Evolutionary conservation across 768 basidiomycete genomes (phyloP).

Genomic region (Austroboletus eburneus): DNA sequence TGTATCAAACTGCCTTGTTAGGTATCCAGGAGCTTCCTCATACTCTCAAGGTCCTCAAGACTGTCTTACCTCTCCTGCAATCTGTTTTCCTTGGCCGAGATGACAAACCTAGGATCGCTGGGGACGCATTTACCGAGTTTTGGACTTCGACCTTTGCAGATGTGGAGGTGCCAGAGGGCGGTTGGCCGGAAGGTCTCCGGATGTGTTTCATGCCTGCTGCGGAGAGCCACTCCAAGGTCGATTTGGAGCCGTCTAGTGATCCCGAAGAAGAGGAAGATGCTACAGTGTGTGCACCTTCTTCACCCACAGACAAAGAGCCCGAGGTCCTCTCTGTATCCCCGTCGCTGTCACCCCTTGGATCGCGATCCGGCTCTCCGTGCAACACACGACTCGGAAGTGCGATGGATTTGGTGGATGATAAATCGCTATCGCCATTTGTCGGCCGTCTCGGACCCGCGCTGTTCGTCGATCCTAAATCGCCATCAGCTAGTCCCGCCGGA

Average conservation of each 20-base stretch:
- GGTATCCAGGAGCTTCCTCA: constrained; percentile 46
- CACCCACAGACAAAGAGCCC: neutral
- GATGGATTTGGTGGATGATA: neutral
- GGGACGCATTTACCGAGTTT: constrained; percentile 56
- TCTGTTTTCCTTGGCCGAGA: constrained; percentile 53
- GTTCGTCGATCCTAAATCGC: constrained; percentile 11
- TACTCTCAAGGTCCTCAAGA: constrained; percentile 38
- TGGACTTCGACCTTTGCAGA: constrained; percentile 51
- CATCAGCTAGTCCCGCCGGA: constrained; percentile 2
- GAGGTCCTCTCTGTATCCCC: constrained; percentile 10
- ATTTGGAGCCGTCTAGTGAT: constrained; percentile 24
- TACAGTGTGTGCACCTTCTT: constrained; percentile 2
- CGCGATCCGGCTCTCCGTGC: constrained; percentile 2
- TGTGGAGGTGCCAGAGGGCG: constrained; percentile 38
- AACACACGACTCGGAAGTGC: constrained; percentile 2
- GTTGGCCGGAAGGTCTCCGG: constrained; percentile 52
- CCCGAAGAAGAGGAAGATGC: constrained; percentile 20
- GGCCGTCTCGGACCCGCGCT: constrained; percentile 29
- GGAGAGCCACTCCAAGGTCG: neutral
- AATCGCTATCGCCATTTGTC: constrained; percentile 17
- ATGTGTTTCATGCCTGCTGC: constrained; percentile 27
- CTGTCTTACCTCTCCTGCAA: constrained; percentile 48
- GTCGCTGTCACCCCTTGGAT: constrained; percentile 4
- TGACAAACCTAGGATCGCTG: constrained; percentile 41
- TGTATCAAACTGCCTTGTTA: constrained; percentile 60